These are phyloP conservation scores for Pythium coloratum DNA, from an alignment of 352 stramenopile species.

Conservation along the genomic window DNA sequence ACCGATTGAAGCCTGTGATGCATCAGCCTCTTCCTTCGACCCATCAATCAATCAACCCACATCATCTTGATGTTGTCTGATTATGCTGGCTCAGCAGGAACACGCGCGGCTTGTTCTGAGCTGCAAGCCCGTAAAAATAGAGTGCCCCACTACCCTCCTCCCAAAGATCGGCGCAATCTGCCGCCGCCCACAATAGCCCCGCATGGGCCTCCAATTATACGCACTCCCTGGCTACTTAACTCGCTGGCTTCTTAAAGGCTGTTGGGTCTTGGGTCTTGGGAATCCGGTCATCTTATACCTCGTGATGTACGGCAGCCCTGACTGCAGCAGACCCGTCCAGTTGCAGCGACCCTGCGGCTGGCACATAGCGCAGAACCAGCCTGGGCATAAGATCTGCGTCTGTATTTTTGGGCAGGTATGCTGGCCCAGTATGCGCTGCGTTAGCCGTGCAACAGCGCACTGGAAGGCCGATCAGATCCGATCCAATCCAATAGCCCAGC, in stretches of 20 bases:
- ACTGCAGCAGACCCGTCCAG: background rate
- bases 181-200: background rate
- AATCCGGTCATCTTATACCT: background rate
- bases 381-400: background rate
- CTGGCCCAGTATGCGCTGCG: background rate
- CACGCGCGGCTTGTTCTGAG: background rate
- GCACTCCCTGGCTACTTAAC: no score
- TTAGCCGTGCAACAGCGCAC: background rate
- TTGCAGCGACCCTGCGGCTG: background rate
- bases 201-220: no score
- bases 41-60: background rate
- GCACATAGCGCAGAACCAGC: background rate
- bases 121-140: no score
- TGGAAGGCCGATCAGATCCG: background rate
- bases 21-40: no score
- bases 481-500: background rate
- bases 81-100: background rate
- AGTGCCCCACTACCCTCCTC: no score
- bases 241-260: no score
- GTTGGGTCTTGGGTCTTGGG: background rate
- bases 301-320: background rate
- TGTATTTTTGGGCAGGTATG: background rate
- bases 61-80: background rate
- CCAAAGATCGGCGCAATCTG: background rate
- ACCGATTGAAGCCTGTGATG: no score